Evolutionary conservation across 768 basidiomycete genomes (phyloP).

Genomic region (Leucogyrophana mollusca): DNA sequence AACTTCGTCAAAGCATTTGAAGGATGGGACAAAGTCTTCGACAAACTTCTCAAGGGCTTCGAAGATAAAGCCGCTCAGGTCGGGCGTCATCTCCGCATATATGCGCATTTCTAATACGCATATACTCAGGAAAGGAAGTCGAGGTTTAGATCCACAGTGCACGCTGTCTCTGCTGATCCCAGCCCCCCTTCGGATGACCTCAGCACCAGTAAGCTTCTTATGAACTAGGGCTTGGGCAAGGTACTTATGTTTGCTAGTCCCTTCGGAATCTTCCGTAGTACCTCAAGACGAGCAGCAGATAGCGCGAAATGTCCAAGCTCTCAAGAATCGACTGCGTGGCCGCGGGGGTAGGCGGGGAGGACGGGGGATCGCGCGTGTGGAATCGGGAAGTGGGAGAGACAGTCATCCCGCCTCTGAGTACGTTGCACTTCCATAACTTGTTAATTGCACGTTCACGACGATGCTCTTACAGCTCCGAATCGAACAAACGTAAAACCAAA

Average conservation of each 20-base stretch:
- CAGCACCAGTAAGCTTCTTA: slow-evolving; percentile 50
- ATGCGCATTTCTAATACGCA: slow-evolving; percentile 1
- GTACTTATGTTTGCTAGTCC: slow-evolving; percentile 32
- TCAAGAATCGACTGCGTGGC: slow-evolving; percentile 83
- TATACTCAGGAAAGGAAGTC: slow-evolving; percentile 65
- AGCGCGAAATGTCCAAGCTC: slow-evolving; percentile 84
- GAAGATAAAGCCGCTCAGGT: slow-evolving; percentile 78
- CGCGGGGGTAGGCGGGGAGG: slow-evolving; percentile 62
- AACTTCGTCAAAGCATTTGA: slow-evolving; percentile 70
- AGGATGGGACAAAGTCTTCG: slow-evolving; percentile 81
- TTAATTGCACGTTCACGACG: not conserved
- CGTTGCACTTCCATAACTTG: slow-evolving; percentile 1
- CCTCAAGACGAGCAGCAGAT: slow-evolving; percentile 86
- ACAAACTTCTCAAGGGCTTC: slow-evolving; percentile 68
- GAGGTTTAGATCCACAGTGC: slow-evolving; percentile 45
- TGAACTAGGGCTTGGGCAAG: not conserved
- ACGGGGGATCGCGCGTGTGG: slow-evolving; percentile 44
- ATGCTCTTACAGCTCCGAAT: slow-evolving; percentile 56
- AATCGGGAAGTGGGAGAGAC: slow-evolving; percentile 57
- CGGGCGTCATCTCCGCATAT: slow-evolving; percentile 10
- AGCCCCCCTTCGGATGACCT: slow-evolving; percentile 57
- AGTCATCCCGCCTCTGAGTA: slow-evolving; percentile 72
- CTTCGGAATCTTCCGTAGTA: slow-evolving; percentile 46
- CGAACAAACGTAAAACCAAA: slow-evolving; percentile 60
- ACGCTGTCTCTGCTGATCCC: slow-evolving; percentile 34